phyloP scores from a whole-genome alignment of 2,329 filamentous ascomycete genomes.

The Cladophialophora exuberans region DNA sequence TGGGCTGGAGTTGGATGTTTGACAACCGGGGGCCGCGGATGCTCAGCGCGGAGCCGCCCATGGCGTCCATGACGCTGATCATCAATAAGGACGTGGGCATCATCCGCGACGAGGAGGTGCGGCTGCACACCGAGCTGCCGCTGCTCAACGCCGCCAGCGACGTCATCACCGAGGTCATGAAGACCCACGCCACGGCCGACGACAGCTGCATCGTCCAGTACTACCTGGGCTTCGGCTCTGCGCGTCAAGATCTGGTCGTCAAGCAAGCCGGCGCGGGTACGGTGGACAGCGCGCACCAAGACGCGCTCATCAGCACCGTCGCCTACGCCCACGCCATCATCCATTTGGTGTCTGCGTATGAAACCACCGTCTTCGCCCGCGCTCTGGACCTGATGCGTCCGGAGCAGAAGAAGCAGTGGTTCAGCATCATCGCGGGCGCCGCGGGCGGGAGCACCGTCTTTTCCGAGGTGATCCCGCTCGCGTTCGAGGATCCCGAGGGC shows the following conservation, averaged over 20 bases:
- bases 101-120: conserved; percentile 31
- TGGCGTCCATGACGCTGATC: conserved; percentile 63
- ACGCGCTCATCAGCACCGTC: conserved; percentile 17
- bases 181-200: conserved; percentile 29
- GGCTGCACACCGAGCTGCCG: conserved; percentile 29
- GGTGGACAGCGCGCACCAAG: conserved; percentile 11
- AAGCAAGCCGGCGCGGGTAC: conserved; percentile 21
- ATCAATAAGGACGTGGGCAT: conserved; percentile 60
- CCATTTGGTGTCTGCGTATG: conserved; percentile 29
- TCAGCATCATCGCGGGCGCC: conserved; percentile 32
- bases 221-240: conserved; percentile 31
- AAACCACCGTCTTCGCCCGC: conserved; percentile 32
- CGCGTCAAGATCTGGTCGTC: conserved; percentile 23
- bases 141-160: conserved; percentile 30
- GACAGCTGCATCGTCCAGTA: conserved; percentile 33
- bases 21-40: conserved; percentile 63
- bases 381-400: conserved; percentile 29
- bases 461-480: conserved; percentile 30
- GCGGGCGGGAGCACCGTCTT: conserved; percentile 33
- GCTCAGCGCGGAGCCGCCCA: conserved; percentile 56
- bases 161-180: conserved; percentile 30
- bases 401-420: conserved; percentile 32
- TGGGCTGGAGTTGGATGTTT: conserved; percentile 64
- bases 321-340: conserved; percentile 29
- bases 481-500: conserved; percentile 25